A percentile compares a stretch with the other conserved stretches of the same genome.
Conservation (phyloP, 441 rosid species). For the Erysimum cheiri region DNA sequence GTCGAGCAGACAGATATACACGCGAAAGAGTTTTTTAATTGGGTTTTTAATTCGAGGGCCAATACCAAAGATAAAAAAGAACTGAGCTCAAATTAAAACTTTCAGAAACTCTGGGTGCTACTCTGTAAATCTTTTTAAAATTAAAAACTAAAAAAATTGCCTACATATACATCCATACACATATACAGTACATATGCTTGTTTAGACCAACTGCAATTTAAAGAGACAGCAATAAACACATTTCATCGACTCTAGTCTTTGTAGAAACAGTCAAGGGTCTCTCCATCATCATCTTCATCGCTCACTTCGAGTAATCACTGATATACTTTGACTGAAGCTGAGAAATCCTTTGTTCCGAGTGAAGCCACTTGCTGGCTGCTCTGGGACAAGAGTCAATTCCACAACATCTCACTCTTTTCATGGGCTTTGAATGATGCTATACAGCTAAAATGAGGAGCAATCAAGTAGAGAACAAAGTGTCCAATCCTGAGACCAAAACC, state of each 20-base stretch:
- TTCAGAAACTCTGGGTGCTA: background rate
- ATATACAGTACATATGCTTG: no score
- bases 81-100: background rate
- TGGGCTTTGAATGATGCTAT: background rate
- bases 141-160: background rate
- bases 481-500: background rate
- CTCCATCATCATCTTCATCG: background rate
- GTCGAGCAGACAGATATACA: background rate
- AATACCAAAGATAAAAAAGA: background rate
- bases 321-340: background rate
- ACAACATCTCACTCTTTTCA: background rate
- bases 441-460: background rate
- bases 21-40: slow-evolving; percentile 4
- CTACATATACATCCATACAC: no score
- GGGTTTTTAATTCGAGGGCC: background rate
- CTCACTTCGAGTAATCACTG: background rate
- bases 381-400: background rate
- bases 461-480: background rate
- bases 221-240: background rate
- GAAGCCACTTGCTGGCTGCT: background rate
- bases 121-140: background rate
- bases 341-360: background rate
- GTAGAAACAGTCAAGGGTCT: background rate
- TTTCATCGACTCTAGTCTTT: background rate
- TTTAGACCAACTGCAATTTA: no score